Base-by-base conservation (phyloP, 352 stramenopile species). In the Poterioochromonas sp. region DNA sequence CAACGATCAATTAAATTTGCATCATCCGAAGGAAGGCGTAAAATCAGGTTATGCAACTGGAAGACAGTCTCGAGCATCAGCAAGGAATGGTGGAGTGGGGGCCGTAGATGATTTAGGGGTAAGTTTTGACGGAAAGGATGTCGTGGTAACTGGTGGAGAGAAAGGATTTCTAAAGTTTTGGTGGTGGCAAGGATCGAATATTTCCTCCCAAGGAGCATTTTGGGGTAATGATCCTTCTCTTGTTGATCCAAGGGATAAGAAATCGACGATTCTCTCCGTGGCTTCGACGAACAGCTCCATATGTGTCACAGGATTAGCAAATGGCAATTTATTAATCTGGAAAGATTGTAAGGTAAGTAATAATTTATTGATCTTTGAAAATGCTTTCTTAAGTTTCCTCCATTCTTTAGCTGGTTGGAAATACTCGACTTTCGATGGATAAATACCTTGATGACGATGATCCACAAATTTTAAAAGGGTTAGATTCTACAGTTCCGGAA, bases 91-190 rank as follows among this genome's bases (percentile, higher is more conserved):
- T 58, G 47, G 15, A 26, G 15, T 26, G 15, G 47, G 47, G 15
- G 47, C 15, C 26, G 47, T 26, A 26, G 47, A 26, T 58, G 47
- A 26, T 26, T 26, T 15, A 11, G 58, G 11, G 12, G 26, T 26
- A 18, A 39, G 12, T 8, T 39, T 26, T 47, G 15, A 40, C 15
- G 15, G 0, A 68, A 29, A 29, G 18, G 0, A 39, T 20, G 79
- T 82, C 5, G 34, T 79, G 35, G 32, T 86, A 35, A 73, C 86
- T 29, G 83, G 82, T 18, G 79, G 80, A n/a, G 83, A 82, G 11
- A 34, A 76, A 1, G 73, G 73, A 12, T 79, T 83, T 68, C 44
- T 86, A 29, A 85, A 84, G 54, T 86, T 86, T 70, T 86, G 83
- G 83, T 77, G 2, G 32, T 62, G 5, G 47, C 58, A 78, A 29